Base-by-base conservation (phyloP, 2,329 filamentous ascomycete genomes). In the Nigrograna mackinnonii region DNA sequence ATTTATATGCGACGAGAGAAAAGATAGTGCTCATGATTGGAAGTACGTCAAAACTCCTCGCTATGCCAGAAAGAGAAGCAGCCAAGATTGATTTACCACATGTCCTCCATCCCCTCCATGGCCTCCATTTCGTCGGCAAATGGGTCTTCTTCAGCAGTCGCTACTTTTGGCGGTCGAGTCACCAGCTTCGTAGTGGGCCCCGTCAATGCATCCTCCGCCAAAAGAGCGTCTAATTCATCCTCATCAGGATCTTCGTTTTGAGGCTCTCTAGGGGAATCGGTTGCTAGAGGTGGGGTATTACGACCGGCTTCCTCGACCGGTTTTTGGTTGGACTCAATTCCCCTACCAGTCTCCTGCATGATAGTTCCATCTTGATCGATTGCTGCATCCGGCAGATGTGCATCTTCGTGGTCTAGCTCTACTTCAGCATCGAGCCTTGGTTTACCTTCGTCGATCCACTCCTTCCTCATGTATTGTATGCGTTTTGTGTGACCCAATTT, bases 401-500 rank as follows among this genome's bases (percentile, higher is more conserved):
- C 12, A 26, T 31, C 20, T n/a, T n/a, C n/a, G n/a, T n/a, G n/a
- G n/a, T n/a, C n/a, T n/a, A n/a, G n/a, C n/a, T n/a, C n/a, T n/a
- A n/a, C n/a, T n/a, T n/a, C n/a, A n/a, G 48, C 43, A 33, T 60
- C 51, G 0, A 66, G 50, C 35, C 71, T 79, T 0, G 83, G 82
- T 52, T 80, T 87, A 6, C 79, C 71, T 46, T 95, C 88, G 43
- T 92, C 82, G 52, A 97, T 92, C 87, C 90, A 95, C 49, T 87
- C 84, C 64, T 82, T 82, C 46, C 92, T 79, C 71, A 86, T 86
- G 22, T 82, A 79, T 50, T 88, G 82, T 64, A 97, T 79, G 12
- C 79, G 77, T 63, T 88, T 91, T 57, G 86, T 89, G 69, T 96
- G 94, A 1, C 94, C 94, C 1, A 90, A 78, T 70, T 95, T 96